phyloP scores from a whole-genome alignment of 1,284 basidiomycete genomes.

The Boletus semigastroideus region DNA sequence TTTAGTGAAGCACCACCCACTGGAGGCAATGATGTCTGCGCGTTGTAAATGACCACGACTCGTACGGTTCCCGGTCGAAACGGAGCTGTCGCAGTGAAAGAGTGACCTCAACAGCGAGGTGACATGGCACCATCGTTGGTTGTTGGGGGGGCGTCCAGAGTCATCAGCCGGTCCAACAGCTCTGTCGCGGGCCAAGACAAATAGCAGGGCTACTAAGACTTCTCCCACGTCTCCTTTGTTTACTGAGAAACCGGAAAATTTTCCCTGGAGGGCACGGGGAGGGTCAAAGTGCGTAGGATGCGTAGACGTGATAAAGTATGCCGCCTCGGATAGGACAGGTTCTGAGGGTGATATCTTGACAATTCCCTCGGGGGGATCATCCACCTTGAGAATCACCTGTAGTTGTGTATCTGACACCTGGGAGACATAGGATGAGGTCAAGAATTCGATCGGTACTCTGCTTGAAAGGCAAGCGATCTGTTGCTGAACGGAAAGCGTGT shows the following conservation, averaged over 20 bases:
- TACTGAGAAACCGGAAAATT: slow-evolving; percentile 4
- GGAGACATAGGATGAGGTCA: neutral
- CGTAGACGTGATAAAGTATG: neutral
- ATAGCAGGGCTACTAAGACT: slow-evolving; percentile 11
- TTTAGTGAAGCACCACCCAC: neutral
- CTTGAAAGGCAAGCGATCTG: no score
- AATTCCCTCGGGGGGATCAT: neutral
- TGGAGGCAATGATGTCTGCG: neutral
- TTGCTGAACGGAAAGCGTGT: no score
- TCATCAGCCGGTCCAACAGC: neutral
- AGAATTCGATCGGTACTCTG: neutral
- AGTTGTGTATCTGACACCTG: neutral
- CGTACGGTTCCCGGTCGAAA: no score
- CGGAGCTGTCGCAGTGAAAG: neutral
- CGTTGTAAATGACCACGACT: no score
- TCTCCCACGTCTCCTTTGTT: slow-evolving; percentile 19
- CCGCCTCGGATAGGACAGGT: neutral
- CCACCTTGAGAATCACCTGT: neutral
- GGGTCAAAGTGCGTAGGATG: neutral
- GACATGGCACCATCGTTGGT: neutral
- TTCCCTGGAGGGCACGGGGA: slow-evolving; percentile 1
- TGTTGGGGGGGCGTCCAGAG: no score
- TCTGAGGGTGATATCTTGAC: neutral
- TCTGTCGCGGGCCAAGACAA: slow-evolving; percentile 13
- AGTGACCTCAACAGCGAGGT: neutral